Percentiles rank a stretch among this genome's conserved stretches.
Conservation (phyloP, 768 basidiomycete genomes). For the Trametopsis cervina region DNA sequence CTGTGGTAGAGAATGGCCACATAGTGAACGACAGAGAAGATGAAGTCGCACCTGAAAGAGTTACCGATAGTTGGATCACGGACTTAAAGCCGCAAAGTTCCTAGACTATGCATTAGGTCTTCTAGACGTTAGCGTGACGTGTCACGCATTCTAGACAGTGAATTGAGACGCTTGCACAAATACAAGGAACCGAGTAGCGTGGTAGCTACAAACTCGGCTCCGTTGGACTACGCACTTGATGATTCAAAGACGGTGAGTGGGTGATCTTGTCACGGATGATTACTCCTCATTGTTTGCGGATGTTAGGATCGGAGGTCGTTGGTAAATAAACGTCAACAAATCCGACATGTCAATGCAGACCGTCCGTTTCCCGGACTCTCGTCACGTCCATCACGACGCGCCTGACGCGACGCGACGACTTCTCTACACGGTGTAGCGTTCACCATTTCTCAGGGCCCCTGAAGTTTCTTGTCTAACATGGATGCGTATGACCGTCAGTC, state of each 20-base stretch:
- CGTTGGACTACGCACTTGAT: no score
- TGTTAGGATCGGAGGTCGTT: constrained; percentile 4
- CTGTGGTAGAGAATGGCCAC: constrained; percentile 19
- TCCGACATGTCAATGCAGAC: not conserved
- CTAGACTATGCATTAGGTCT: not conserved
- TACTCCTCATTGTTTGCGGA: constrained; percentile 1
- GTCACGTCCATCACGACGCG: not conserved
- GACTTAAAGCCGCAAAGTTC: not conserved
- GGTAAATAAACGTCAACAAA: constrained; percentile 2
- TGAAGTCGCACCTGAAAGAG: not conserved
- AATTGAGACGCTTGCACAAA: not conserved
- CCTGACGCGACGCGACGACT: not conserved
- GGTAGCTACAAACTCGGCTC: not conserved
- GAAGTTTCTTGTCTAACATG: no score
- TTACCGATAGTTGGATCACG: not conserved
- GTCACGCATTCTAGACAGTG: not conserved
- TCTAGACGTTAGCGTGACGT: not conserved
- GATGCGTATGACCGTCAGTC: not conserved
- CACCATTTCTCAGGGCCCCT: no score
- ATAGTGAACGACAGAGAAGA: constrained; percentile 7
- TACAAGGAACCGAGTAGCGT: not conserved
- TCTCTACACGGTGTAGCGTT: no score
- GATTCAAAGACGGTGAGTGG: no score
- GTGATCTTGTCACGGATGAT: no score
- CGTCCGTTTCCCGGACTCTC: not conserved